phyloP scores from a whole-genome alignment of 78 protist species.

The Chrysochromulina parva region DNA sequence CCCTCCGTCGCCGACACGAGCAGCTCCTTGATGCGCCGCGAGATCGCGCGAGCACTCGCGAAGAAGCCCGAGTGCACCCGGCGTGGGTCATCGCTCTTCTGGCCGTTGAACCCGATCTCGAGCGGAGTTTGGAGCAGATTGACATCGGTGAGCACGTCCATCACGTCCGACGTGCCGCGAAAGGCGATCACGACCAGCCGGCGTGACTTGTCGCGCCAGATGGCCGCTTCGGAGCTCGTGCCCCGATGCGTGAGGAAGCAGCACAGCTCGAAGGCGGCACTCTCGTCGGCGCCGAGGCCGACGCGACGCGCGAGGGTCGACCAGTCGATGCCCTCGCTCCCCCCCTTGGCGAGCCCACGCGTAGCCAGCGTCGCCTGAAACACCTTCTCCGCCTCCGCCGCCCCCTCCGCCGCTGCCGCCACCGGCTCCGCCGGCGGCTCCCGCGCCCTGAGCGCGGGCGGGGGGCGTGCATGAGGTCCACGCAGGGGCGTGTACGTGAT shows the following conservation, averaged over 20 bases:
- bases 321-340: conserved; percentile 30
- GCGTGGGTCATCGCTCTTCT: not conserved
- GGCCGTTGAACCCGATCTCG: not conserved
- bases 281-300: not conserved
- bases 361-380: not conserved
- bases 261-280: conserved; percentile 24
- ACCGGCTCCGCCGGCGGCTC: not conserved
- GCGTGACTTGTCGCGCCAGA: not conserved
- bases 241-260: not conserved
- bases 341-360: too few species aligned
- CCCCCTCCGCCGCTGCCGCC: not conserved
- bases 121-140: not conserved
- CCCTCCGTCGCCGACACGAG: not conserved
- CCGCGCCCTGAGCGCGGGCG: not conserved
- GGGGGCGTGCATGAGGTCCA: too few species aligned
- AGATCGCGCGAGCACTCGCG: not conserved
- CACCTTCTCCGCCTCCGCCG: not conserved
- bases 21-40: conserved; percentile 3
- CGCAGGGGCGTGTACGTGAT: not conserved
- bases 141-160: conserved; percentile 34
- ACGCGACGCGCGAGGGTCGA: not conserved
- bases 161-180: conserved; percentile 27
- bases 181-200: conserved; percentile 15
- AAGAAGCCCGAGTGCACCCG: conserved; percentile 31
- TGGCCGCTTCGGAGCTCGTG: not conserved